Percentiles rank a stretch among this genome's conserved stretches.
phyloP scores from a whole-genome alignment of 2,329 filamentous ascomycete genomes.

The Botryotinia globosa region DNA sequence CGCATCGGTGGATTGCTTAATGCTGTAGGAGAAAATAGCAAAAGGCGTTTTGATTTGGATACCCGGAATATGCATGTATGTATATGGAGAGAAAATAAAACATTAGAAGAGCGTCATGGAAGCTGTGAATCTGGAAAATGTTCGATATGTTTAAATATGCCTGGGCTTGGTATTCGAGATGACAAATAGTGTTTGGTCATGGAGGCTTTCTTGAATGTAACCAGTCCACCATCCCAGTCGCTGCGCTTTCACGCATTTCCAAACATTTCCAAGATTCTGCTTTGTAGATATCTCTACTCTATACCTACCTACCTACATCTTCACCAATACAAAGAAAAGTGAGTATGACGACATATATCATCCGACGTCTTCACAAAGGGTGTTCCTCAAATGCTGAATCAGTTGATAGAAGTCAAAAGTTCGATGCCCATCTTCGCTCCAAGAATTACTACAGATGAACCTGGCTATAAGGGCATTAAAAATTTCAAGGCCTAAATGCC shows the following conservation, averaged over 20 bases:
- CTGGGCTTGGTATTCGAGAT: too few species aligned
- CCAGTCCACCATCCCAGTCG: too few species aligned
- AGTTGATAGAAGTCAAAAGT: neutral
- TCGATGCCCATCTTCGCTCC: neutral
- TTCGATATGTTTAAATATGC: too few species aligned
- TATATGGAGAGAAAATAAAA: conserved; percentile 10
- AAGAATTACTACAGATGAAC: neutral
- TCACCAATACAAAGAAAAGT: neutral
- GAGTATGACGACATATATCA: neutral
- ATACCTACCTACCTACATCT: neutral
- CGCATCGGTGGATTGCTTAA: neutral
- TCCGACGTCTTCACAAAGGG: neutral
- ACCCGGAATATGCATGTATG: conserved; percentile 5
- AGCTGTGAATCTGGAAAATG: neutral
- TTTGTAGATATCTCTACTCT: neutral
- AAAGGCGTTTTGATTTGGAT: conserved; percentile 12
- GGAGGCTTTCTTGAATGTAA: too few species aligned
- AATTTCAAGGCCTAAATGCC: too few species aligned
- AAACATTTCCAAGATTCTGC: neutral
- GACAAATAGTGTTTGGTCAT: too few species aligned
- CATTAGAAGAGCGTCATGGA: neutral
- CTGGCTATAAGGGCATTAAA: too few species aligned
- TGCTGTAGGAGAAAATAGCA: neutral
- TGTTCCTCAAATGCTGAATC: neutral
- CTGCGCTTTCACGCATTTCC: neutral